Evolutionary conservation across 2,329 filamentous ascomycete genomes (phyloP).

Genomic region (Botrytis tulipae): DNA sequence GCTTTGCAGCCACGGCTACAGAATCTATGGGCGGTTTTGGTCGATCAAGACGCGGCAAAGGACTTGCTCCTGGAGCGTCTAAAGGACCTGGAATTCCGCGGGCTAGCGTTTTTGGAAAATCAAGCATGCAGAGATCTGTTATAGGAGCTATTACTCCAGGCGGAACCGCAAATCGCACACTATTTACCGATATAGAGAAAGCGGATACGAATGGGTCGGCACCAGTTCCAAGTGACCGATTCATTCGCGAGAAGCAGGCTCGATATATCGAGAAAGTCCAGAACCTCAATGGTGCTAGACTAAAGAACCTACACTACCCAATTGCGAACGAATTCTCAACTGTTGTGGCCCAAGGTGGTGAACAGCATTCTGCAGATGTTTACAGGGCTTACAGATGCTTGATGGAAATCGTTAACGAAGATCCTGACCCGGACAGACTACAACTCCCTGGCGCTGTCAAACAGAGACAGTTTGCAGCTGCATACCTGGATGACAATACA

Average conservation of each 20-base stretch:
- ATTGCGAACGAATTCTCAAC: slow-evolving; percentile 73
- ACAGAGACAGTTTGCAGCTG: slow-evolving; percentile 72
- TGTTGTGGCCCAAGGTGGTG: slow-evolving; percentile 68
- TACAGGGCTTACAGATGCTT: slow-evolving; percentile 81
- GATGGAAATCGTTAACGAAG: slow-evolving; percentile 74
- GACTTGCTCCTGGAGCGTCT: slow-evolving; percentile 39
- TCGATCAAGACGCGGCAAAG: slow-evolving; percentile 54
- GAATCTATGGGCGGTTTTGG: slow-evolving; percentile 56
- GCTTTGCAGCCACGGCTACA: slow-evolving; percentile 39
- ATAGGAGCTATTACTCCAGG: slow-evolving; percentile 76
- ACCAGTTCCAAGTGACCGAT: slow-evolving; percentile 63
- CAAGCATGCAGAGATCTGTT: slow-evolving; percentile 76
- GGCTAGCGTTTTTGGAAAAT: slow-evolving; percentile 64
- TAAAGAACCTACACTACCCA: slow-evolving; percentile 66
- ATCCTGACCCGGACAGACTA: slow-evolving; percentile 55
- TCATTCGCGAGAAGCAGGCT: slow-evolving; percentile 79
- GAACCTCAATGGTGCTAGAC: slow-evolving; percentile 70
- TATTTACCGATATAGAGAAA: slow-evolving; percentile 67
- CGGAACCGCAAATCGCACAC: slow-evolving; percentile 55
- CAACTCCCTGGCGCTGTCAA: slow-evolving; percentile 63
- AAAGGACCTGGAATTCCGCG: slow-evolving; percentile 35
- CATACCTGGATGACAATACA: slow-evolving; percentile 73
- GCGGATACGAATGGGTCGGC: slow-evolving; percentile 50
- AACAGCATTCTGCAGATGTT: slow-evolving; percentile 71
- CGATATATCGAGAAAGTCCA: slow-evolving; percentile 78